These are phyloP conservation scores for Binderoboletus segoi DNA, from an alignment of 1,284 basidiomycete genomes.

Conservation along the genomic window DNA sequence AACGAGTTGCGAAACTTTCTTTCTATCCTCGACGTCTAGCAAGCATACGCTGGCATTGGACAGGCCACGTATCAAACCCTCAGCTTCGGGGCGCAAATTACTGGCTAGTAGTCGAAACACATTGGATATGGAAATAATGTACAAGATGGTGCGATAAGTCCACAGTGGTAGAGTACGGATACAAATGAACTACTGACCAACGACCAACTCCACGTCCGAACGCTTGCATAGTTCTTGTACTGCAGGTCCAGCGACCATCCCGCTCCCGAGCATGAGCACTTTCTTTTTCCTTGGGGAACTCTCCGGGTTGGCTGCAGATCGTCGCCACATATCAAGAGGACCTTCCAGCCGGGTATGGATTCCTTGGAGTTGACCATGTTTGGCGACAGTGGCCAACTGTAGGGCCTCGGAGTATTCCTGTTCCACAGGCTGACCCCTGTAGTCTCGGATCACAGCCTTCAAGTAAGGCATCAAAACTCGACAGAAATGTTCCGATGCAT, in stretches of 20 bases:
- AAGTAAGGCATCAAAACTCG: slow-evolving; percentile 70
- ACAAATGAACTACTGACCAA: slow-evolving; percentile 58
- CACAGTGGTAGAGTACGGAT: slow-evolving; percentile 5
- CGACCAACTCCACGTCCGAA: slow-evolving; percentile 64
- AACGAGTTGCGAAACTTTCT: slow-evolving; percentile 57
- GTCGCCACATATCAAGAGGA: slow-evolving; percentile 50
- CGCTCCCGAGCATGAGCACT: slow-evolving; percentile 84
- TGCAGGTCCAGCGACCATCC: slow-evolving; percentile 89
- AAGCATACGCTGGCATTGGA: slow-evolving; percentile 59
- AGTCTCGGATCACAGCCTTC: slow-evolving; percentile 51
- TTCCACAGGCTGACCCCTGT: slow-evolving; percentile 28
- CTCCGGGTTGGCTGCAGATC: slow-evolving; percentile 4
- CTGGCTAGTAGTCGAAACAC: slow-evolving; percentile 65
- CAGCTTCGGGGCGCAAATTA: slow-evolving; percentile 67
- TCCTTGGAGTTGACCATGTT: slow-evolving; percentile 54
- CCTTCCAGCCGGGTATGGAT: slow-evolving; percentile 63
- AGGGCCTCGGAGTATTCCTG: slow-evolving; percentile 48
- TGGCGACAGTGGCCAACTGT: slow-evolving; percentile 71
- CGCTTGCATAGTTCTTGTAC: slow-evolving; percentile 70
- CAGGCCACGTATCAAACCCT: slow-evolving; percentile 55
- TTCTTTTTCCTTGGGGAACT: slow-evolving; percentile 53
- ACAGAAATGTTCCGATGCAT: slow-evolving; percentile 81
- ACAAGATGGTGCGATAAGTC: slow-evolving; percentile 18
- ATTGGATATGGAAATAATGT: background rate
- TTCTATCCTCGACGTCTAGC: slow-evolving; percentile 64